phyloP scores from a whole-genome alignment of 768 basidiomycete genomes.

The Leccinum olivaceopallidum region DNA sequence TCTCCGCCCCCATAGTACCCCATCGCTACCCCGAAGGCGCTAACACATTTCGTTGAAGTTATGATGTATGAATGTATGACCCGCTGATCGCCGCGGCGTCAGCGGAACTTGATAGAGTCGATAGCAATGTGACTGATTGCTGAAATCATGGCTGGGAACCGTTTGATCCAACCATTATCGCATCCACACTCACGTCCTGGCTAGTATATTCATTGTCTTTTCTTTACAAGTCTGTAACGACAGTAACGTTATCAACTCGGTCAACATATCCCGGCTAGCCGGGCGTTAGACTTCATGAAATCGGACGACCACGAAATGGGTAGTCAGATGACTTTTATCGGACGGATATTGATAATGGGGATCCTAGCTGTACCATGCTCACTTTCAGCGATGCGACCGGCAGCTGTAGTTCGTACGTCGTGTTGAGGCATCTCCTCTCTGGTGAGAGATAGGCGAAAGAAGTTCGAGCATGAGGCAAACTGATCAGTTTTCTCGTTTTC shows the following conservation, averaged over 20 bases:
- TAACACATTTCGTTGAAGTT: not conserved
- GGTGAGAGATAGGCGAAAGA: not conserved
- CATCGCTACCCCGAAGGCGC: not conserved
- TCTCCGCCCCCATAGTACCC: not conserved
- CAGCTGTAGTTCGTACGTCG: not conserved
- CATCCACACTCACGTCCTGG: no score
- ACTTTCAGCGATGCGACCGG: not conserved
- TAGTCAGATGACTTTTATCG: not conserved
- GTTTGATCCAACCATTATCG: no score
- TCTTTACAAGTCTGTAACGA: not conserved
- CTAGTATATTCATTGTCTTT: no score
- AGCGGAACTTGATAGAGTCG: not conserved
- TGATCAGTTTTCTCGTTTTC: not conserved
- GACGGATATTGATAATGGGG: not conserved
- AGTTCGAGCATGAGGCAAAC: not conserved
- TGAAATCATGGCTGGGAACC: not conserved
- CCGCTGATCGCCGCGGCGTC: not conserved
- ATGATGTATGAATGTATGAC: not conserved
- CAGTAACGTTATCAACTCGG: not conserved
- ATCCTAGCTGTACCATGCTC: not conserved
- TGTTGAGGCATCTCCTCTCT: not conserved
- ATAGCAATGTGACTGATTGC: not conserved
- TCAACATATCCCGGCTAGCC: not conserved
- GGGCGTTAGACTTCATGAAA: not conserved
- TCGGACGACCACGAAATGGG: not conserved